phyloP scores from a whole-genome alignment of 805 yeast species.

The Grigorovia jiainica region DNA sequence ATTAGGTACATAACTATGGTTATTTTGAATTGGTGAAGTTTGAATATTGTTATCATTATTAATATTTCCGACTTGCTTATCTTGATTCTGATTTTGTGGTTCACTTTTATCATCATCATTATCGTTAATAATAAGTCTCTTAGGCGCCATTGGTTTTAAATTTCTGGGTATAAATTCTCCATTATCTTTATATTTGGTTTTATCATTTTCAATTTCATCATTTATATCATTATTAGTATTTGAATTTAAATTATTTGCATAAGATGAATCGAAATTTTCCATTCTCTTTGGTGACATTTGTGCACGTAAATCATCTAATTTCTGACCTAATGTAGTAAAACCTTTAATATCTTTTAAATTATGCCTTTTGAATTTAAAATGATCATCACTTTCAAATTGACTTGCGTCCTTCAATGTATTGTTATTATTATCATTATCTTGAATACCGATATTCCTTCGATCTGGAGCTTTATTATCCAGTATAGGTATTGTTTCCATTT shows the following conservation, averaged over 20 bases:
- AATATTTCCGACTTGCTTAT: too few relatives aligned
- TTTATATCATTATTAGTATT: background rate
- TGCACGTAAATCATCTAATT: slow-evolving; percentile 24
- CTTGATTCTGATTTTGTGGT: too few relatives aligned
- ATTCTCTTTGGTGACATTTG: slow-evolving; percentile 23
- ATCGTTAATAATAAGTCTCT: too few relatives aligned
- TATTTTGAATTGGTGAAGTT: too few relatives aligned
- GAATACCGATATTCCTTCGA: background rate
- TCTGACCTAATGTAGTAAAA: slow-evolving; percentile 23
- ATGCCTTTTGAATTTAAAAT: slow-evolving; percentile 27
- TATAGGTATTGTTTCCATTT: slow-evolving; percentile 19
- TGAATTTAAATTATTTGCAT: slow-evolving; percentile 3
- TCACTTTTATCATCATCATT: too few relatives aligned
- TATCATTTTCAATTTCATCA: too few relatives aligned
- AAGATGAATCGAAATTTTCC: slow-evolving; percentile 27
- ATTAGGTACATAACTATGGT: too few relatives aligned
- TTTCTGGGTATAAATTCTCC: background rate
- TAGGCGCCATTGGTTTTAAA: too few relatives aligned
- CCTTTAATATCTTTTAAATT: slow-evolving; percentile 17
- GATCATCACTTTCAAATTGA: slow-evolving; percentile 26
- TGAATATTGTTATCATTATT: too few relatives aligned
- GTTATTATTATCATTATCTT: background rate
- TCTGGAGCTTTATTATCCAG: slow-evolving; percentile 1
- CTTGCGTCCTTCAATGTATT: background rate
- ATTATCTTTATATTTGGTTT: background rate